These are phyloP conservation scores for Fulvia fulva DNA, from an alignment of 2,329 filamentous ascomycete genomes.

Conservation along the genomic window DNA sequence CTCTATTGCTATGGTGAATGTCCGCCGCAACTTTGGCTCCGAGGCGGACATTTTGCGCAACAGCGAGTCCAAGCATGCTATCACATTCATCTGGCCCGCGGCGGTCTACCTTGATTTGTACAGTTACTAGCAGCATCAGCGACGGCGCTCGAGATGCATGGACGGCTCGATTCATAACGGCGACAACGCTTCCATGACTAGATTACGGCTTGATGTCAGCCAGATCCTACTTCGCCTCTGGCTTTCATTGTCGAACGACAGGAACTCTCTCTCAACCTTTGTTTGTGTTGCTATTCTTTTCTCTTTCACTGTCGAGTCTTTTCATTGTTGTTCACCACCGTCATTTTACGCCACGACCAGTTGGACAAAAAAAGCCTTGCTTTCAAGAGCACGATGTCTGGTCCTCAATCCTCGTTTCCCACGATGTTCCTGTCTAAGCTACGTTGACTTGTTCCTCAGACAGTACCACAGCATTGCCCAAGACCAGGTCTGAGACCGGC, in stretches of 20 bases:
- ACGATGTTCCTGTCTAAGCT: conserved; percentile 1
- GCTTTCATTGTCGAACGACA: conserved; percentile 7
- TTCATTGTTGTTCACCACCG: conserved; percentile 1
- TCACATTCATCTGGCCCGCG: neutral
- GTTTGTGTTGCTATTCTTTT: conserved; percentile 18
- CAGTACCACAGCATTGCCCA: neutral
- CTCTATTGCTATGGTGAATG: neutral
- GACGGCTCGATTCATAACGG: conserved; percentile 4
- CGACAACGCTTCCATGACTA: conserved; percentile 5
- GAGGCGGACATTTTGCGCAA: neutral
- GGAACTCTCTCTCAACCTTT: conserved; percentile 8
- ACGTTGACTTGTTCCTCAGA: neutral
- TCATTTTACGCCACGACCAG: conserved; percentile 1
- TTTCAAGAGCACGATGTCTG: neutral
- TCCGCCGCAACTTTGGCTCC: neutral
- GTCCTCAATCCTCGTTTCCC: neutral
- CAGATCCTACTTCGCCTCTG: neutral
- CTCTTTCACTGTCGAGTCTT: conserved; percentile 2
- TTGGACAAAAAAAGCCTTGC: neutral
- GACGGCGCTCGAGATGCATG: conserved; percentile 13
- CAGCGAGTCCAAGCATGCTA: neutral
- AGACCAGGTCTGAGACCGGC: conserved; percentile 18
- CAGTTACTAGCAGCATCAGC: conserved; percentile 19
- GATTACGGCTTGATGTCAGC: neutral
- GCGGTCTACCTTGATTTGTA: conserved; percentile 3